Conservation (phyloP, 75 land plant species). For the Selaginella moellendorffii region DNA sequence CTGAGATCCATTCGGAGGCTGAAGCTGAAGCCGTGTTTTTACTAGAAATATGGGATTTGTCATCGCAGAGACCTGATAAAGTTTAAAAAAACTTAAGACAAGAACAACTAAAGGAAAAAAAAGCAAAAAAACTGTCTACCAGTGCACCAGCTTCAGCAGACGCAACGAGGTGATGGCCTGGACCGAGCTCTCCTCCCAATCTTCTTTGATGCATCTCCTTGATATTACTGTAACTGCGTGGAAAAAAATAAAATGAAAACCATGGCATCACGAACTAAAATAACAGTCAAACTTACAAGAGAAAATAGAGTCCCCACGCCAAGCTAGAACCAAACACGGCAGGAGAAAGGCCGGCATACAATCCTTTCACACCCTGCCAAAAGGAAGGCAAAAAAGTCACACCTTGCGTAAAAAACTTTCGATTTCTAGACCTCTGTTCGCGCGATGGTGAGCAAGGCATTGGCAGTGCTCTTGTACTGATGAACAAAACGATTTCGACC, state of each 20-base stretch:
- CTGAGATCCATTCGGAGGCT: slow-evolving; percentile 43
- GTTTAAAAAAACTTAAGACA: not conserved
- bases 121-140: slow-evolving; percentile 19
- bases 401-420: not conserved
- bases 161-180: slow-evolving; percentile 76
- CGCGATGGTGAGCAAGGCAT: slow-evolving; percentile 66
- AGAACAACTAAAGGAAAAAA: not conserved
- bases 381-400: not conserved
- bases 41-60: slow-evolving; percentile 95
- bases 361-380: slow-evolving; percentile 73
- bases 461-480: slow-evolving; percentile 50
- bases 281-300: slow-evolving; percentile 75
- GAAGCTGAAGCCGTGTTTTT: slow-evolving; percentile 96
- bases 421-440: slow-evolving; percentile 43
- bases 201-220: slow-evolving; percentile 47
- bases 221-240: slow-evolving; percentile 55
- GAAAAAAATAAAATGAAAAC: not conserved
- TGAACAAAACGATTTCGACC: slow-evolving; percentile 46
- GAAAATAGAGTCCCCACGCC: slow-evolving; percentile 94
- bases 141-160: slow-evolving; percentile 91
- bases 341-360: slow-evolving; percentile 82
- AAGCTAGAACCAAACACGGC: slow-evolving; percentile 78
- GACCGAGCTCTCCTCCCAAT: slow-evolving; percentile 43
- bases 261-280: not conserved
- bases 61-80: slow-evolving; percentile 53